Evolutionary conservation across 495 filamentous ascomycete genomes (phyloP), one percentile per base, ranked within the genome.

Genomic region (Parachaetomium inaequale): DNA sequence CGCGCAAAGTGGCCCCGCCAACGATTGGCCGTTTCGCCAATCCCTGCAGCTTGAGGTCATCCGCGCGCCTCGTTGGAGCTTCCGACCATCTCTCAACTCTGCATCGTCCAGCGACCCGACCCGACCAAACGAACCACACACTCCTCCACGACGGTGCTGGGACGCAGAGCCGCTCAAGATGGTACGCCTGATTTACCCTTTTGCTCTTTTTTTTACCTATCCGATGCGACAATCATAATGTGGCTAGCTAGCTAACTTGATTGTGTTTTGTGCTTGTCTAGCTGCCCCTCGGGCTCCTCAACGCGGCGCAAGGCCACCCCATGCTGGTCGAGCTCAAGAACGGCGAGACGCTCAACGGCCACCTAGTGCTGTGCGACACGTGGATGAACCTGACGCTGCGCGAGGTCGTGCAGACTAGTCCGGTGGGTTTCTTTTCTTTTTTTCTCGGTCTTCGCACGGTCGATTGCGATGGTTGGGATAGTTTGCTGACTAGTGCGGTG

Each of bases 301-400:
- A 87, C 61, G 94, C 93, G 69, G 93, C 94, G 58, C 91, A 96
- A 81, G 95, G 95, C 84, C 91, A 96, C 76, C 93, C 93, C 14
- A 98, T 98, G 92, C 90, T 98, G 56, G 94, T 98, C 46, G 94
- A 98, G 82, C 90, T 98, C 64, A 98, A 98, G 82, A 96, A 93
- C 68, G 95, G 94, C 75, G 95, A 98, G 74, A 98, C 93, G 0
- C 81, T 98, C 52, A 98, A 98, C 77, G 94, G 94, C 66, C 92
- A 96, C 72, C 81, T 98, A 58, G 87, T 96, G 73, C 92, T 86
- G 72, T 98, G 92, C 82, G 94, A 98, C 75, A 98, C 92, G 40
- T 98, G 92, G 92, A 98, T 98, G 94, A 98, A 98, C 75, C 76
- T 98, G 53, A 97, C 93, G 21, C 77, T 98, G 72, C 93, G 93